Conservation (phyloP, 2,329 filamentous ascomycete species). For the Colletotrichum karsti region DNA sequence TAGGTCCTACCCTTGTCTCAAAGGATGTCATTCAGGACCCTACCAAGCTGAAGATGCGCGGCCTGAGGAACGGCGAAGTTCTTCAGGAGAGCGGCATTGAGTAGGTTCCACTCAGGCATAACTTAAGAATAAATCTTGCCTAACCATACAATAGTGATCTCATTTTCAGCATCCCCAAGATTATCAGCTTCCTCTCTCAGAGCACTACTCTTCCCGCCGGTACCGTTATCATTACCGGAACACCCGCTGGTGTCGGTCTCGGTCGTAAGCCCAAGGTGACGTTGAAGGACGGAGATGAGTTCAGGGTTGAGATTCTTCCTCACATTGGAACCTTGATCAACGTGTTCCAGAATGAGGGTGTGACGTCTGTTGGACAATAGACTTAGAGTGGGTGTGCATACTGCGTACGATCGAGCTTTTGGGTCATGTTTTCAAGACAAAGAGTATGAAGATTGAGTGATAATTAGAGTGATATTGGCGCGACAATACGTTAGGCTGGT, state of each 20-base stretch:
- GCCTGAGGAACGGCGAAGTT: conserved; percentile 58
- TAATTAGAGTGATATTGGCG: no score
- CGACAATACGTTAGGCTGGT: no score
- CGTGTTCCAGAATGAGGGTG: conserved; percentile 24
- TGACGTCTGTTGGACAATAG: neutral
- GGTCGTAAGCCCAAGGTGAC: conserved; percentile 46
- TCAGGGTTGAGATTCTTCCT: conserved; percentile 50
- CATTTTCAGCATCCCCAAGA: conserved; percentile 59
- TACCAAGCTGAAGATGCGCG: conserved; percentile 47
- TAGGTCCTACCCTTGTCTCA: conserved; percentile 59
- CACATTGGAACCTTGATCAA: conserved; percentile 53
- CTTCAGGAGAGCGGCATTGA: conserved; percentile 52
- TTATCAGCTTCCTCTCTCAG: conserved; percentile 52
- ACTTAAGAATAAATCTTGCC: conserved; percentile 40
- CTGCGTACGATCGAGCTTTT: no score
- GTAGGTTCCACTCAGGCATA: conserved; percentile 29
- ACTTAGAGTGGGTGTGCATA: no score
- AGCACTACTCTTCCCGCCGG: conserved; percentile 50
- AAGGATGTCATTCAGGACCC: conserved; percentile 50
- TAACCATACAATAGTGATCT: conserved; percentile 51
- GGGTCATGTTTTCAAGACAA: no score
- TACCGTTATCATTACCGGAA: conserved; percentile 53
- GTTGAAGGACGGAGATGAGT: conserved; percentile 49
- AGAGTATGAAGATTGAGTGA: no score
- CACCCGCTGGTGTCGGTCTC: conserved; percentile 50